phyloP scores from a whole-genome alignment of 2,329 filamentous ascomycete genomes.

The Aspergillus sp. region DNA sequence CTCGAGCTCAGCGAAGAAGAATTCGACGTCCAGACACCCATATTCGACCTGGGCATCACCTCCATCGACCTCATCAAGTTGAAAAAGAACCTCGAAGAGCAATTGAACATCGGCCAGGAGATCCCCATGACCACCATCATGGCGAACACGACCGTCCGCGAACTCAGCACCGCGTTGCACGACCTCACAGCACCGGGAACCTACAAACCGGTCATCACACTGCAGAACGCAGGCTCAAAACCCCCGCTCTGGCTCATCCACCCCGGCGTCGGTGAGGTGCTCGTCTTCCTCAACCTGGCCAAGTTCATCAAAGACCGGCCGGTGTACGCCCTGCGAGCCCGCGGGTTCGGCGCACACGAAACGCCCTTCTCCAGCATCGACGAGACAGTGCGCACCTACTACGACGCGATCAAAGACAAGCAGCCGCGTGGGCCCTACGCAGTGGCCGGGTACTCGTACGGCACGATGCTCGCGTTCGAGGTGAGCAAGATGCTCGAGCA shows the following conservation, averaged over 20 bases:
- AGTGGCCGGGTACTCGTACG: conserved; percentile 53
- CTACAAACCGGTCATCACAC: conserved; percentile 31
- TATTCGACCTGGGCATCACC: conserved; percentile 29
- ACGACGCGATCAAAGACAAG: conserved; percentile 33
- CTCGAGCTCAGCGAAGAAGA: conserved; percentile 9
- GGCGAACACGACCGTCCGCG: conserved; percentile 20
- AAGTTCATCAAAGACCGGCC: conserved; percentile 14
- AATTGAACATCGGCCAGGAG: conserved; percentile 21
- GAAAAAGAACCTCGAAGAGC: conserved; percentile 32
- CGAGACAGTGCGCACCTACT: conserved; percentile 44
- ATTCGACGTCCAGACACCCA: conserved; percentile 13
- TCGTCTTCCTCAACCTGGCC: conserved; percentile 36
- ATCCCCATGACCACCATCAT: conserved; percentile 40
- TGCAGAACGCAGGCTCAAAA: conserved; percentile 23
- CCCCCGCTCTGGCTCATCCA: conserved; percentile 35
- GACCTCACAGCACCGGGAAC: conserved; percentile 4
- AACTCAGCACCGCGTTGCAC: conserved; percentile 25
- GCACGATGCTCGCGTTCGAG: conserved; percentile 52
- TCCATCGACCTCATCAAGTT: conserved; percentile 44
- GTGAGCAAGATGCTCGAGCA: conserved; percentile 46
- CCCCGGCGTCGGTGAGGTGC: conserved; percentile 38
- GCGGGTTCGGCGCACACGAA: conserved; percentile 28
- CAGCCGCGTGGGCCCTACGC: conserved; percentile 54
- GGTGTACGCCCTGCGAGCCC: conserved; percentile 16
- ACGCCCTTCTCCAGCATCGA: conserved; percentile 35